Evolutionary conservation across 176 grass and related monocot genomes (phyloP).

Genomic region (Raddia guianensis): DNA sequence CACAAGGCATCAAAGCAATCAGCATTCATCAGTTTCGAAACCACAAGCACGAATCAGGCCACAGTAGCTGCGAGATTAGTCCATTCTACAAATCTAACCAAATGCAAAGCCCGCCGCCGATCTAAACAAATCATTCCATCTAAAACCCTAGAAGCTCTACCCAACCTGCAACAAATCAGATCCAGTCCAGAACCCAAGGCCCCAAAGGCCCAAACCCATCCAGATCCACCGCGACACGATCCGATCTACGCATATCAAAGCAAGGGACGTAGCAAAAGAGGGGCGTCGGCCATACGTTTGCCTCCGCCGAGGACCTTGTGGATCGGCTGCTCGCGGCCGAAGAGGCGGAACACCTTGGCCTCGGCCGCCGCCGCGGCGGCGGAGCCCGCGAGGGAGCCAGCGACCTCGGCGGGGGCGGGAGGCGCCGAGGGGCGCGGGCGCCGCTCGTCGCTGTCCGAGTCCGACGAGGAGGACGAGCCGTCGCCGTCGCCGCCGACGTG

Average conservation of each 20-base stretch:
- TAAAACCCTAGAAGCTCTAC: slow-evolving; percentile 28
- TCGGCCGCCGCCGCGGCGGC: slow-evolving; percentile 30
- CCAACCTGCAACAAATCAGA: slow-evolving; percentile 25
- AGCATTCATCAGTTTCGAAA: slow-evolving; percentile 15
- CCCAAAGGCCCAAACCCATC: neutral
- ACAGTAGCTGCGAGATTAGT: neutral
- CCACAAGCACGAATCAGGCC: neutral
- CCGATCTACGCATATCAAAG: slow-evolving; percentile 47
- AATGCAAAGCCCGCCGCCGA: neutral
- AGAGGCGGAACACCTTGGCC: slow-evolving; percentile 81
- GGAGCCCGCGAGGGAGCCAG: slow-evolving; percentile 34
- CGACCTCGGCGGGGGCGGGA: slow-evolving; percentile 23
- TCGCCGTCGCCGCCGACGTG: slow-evolving; percentile 46
- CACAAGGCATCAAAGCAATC: neutral
- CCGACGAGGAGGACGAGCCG: slow-evolving; percentile 42
- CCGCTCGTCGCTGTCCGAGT: slow-evolving; percentile 64
- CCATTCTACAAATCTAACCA: neutral
- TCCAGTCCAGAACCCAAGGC: slow-evolving; percentile 23
- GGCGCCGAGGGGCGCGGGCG: slow-evolving; percentile 39
- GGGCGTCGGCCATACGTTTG: slow-evolving; percentile 56
- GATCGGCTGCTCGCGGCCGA: slow-evolving; percentile 80
- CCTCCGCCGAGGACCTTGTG: slow-evolving; percentile 84
- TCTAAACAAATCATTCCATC: neutral
- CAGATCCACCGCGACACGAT: slow-evolving; percentile 40
- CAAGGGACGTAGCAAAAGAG: neutral